Evolutionary conservation across 1,139 yeast genomes (phyloP), one percentile per base, ranked within the genome.

Genomic region (Meyerozyma carpophila): DNA sequence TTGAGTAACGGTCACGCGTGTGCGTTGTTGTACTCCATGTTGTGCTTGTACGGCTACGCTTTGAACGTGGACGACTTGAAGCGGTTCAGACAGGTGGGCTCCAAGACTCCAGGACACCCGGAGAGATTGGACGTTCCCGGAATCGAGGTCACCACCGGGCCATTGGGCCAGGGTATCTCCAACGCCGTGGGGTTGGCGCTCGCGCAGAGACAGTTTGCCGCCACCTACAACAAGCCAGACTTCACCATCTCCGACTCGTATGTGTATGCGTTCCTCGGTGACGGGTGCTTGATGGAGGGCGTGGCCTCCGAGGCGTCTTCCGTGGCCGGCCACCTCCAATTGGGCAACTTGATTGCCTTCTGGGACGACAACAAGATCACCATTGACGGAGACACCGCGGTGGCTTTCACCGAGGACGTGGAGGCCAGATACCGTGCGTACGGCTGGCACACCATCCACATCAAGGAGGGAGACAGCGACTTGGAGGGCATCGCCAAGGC

Each of bases 211-310:
- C 94, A 91, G 69, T 73, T 89, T 51, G 96, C 94, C 55, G 96
- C 97, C 51, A 84, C 85, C 55, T 93, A 84, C 81, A 91, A 93
- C 84, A 88, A 85, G 77, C 95, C 95, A 55, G 86, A 78, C 58
- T 79, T 69, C 70, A 70, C 78, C 44, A 59, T 88, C 51, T 77
- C 89, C 47, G 88, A 89, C 73, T 80, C 81, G 66, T 80, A 75
- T 78, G 82, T 90, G 53, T 93, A 83, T 70, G 68, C 74, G 54
- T 84, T 94, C 76, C 73, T 89, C 52, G 99, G 99, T 73, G 99
- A 93, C 61, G 99, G 98, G 57, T 94, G 98, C 76, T 78, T 93
- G 78, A 87, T 85, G 93, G 99, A 93, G 77, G 99, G 99, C 79
- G 90, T 93, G 52, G 81, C 97, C 48, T 80, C 94, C 49, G 99